Evolutionary conservation across 345 rosid species (phyloP).

Genomic region (Gossypium raimondii): DNA sequence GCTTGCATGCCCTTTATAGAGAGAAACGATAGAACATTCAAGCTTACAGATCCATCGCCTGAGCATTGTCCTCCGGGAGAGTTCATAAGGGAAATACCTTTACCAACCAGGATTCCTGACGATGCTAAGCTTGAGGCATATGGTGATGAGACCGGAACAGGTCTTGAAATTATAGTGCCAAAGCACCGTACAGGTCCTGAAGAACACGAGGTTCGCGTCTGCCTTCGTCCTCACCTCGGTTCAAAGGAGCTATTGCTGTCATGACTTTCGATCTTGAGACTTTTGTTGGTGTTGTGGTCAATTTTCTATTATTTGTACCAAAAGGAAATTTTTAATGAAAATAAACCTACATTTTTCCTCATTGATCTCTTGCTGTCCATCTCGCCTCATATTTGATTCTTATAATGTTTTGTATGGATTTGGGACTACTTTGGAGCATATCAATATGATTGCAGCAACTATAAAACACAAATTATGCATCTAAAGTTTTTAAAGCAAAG

Average conservation of each 20-base stretch:
- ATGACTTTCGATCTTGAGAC: slow-evolving; percentile 23
- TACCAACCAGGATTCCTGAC: slow-evolving; percentile 83
- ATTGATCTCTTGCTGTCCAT: not conserved
- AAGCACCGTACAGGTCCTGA: slow-evolving; percentile 83
- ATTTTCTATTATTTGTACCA: slow-evolving; percentile 20
- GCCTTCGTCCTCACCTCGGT: slow-evolving; percentile 79
- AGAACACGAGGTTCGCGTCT: slow-evolving; percentile 94
- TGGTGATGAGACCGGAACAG: slow-evolving; percentile 78
- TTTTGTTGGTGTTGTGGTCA: slow-evolving; percentile 8
- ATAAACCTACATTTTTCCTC: not conserved
- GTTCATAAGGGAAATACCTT: slow-evolving; percentile 78
- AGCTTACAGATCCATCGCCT: slow-evolving; percentile 78
- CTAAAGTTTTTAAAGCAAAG: not conserved
- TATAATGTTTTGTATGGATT: not conserved
- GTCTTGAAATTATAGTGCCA: slow-evolving; percentile 92
- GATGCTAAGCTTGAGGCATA: slow-evolving; percentile 94
- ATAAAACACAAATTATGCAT: no score
- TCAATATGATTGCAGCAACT: not conserved
- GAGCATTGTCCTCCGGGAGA: slow-evolving; percentile 99
- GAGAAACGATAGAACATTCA: slow-evolving; percentile 85
- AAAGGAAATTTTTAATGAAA: not conserved
- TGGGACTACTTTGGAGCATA: not conserved
- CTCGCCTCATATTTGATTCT: not conserved
- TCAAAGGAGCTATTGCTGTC: slow-evolving; percentile 72
- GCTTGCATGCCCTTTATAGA: slow-evolving; percentile 72